Evolutionary conservation across 2,329 filamentous ascomycete genomes (phyloP).

Genomic region (Sarocladium oryzae): DNA sequence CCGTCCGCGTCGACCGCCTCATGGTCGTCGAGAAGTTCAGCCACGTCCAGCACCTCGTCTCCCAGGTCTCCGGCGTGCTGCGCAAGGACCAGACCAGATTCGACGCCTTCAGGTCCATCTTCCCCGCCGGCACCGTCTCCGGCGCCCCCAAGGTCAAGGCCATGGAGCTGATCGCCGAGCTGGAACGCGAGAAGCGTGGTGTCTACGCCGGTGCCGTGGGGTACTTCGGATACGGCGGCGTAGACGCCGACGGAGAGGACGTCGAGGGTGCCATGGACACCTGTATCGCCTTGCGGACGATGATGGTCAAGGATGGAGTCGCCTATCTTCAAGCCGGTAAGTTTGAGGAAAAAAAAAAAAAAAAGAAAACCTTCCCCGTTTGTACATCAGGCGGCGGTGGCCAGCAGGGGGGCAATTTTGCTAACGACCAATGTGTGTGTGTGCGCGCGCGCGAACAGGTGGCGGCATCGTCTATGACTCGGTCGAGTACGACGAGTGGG

Average conservation of each 20-base stretch:
- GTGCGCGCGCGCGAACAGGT: too few relatives aligned
- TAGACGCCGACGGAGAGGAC: constrained; percentile 55
- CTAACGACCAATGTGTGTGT: neutral
- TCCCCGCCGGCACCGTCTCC: constrained; percentile 92
- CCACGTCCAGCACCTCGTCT: constrained; percentile 95
- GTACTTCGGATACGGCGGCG: constrained; percentile 83
- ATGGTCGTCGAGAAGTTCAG: constrained; percentile 95
- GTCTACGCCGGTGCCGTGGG: constrained; percentile 95
- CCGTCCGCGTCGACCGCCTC: constrained; percentile 83
- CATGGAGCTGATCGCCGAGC: constrained; percentile 94
- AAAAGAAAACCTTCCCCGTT: too few relatives aligned
- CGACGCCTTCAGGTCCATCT: constrained; percentile 93
- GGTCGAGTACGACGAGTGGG: constrained; percentile 85
- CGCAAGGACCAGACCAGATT: constrained; percentile 80
- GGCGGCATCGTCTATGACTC: constrained; percentile 94
- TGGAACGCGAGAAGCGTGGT: constrained; percentile 89
- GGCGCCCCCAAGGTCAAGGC: constrained; percentile 93
- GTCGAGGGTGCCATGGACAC: constrained; percentile 89
- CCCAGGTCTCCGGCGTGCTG: constrained; percentile 88
- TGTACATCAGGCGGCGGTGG: too few relatives aligned
- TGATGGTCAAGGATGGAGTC: constrained; percentile 86
- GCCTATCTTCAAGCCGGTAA: constrained; percentile 80
- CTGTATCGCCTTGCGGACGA: constrained; percentile 74
- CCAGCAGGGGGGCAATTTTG: neutral
- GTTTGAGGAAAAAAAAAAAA: too few relatives aligned